Evolutionary conservation across 805 yeast species (phyloP), one percentile per base, ranked within the genome.

Genomic region (Candida boleticola): DNA sequence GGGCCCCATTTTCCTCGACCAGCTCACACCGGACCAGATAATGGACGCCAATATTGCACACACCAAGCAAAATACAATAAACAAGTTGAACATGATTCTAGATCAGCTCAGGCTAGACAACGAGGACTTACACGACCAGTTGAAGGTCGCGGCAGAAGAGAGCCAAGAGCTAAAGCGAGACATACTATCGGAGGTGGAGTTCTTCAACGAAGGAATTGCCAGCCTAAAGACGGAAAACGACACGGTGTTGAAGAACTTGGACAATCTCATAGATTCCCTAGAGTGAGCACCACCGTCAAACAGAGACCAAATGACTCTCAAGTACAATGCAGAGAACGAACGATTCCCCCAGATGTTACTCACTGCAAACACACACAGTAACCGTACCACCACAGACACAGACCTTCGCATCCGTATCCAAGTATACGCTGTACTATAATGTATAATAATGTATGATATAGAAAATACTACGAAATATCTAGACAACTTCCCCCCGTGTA

Each of bases 91-190:
- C 11, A 53, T 66, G 61, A 68, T 70, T 2, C 57, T 64, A 46
- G 61, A 65, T 25, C 71, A 67, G 45, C 51, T 70, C 47, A 49
- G 63, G 30, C 18, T 54, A 21, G 76, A 70, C 25, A 70, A 70
- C 46, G 41, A 44, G 14, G 63, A 59, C 36, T 46, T 66, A 17
- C 54, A 47, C 35, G 42, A 50, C 6, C 54, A 61, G 37, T 45
- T 69, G 26, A 42, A 47, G 20, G 40, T 35, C 3, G 37, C 64
- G 33, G 49, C 58, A 1, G 34, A 44, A 0, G 54, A 57, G 38
- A 52, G 63, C 34, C 52, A 50, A 5, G 44, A 40, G 3, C 44
- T 63, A 5, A 54, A 50, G 41, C 25, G 36, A 5, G 61, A 54
- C 17, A 48, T 64, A 3, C 44, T 52, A 21, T 42, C 40, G 18